phyloP scores from a whole-genome alignment of 345 rosid genomes.

The Melaleuca quinquenervia region DNA sequence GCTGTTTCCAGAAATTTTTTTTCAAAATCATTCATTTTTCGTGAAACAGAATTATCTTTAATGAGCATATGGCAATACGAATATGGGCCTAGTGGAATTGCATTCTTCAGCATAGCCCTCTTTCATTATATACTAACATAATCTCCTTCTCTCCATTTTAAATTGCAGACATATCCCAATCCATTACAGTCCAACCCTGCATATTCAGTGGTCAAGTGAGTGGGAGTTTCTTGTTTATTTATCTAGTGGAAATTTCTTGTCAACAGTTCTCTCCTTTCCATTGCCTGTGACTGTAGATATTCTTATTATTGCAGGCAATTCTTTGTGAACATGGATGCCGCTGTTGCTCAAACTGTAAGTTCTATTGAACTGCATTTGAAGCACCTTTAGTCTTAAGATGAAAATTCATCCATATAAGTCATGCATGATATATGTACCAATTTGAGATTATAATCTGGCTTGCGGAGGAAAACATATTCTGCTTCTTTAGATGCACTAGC shows the following conservation, averaged over 20 bases:
- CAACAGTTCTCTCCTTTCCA: neutral
- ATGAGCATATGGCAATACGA: neutral
- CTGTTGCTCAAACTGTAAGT: slow-evolving; percentile 27
- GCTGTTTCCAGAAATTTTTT: neutral
- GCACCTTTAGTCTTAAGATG: neutral
- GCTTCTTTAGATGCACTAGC: neutral
- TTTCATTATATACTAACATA: neutral
- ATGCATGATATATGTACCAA: neutral
- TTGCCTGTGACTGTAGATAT: neutral
- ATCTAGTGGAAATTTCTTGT: neutral
- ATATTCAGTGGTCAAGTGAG: slow-evolving; percentile 82
- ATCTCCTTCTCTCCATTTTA: neutral
- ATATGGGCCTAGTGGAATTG: neutral
- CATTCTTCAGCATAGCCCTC: neutral
- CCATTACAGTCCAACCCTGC: slow-evolving; percentile 82
- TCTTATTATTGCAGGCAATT: slow-evolving; percentile 17
- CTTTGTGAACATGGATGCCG: slow-evolving; percentile 22
- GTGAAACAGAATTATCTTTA: neutral
- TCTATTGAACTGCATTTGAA: neutral
- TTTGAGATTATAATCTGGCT: neutral
- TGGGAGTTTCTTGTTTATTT: neutral
- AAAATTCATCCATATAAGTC: neutral
- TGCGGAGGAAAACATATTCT: neutral
- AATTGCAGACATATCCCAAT: slow-evolving; percentile 51
- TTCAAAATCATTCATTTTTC: neutral